These are phyloP conservation scores for Excoecaria cochinchinensis DNA, from an alignment of 345 rosid species.

Conservation along the genomic window DNA sequence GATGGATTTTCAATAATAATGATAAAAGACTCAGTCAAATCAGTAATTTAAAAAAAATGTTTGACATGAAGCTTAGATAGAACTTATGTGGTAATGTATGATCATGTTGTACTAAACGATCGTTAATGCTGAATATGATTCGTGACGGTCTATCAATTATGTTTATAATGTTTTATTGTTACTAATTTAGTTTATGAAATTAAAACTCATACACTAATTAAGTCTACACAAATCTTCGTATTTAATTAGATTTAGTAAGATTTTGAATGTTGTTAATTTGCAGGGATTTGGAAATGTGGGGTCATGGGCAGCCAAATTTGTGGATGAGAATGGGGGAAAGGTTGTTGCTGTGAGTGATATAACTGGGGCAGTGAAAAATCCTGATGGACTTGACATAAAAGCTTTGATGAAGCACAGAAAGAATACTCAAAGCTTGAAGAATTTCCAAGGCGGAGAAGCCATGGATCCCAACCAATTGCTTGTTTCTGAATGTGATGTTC, in stretches of 20 bases:
- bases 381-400: constrained; percentile 20
- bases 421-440: constrained; percentile 4
- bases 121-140: no score
- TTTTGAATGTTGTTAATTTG: background rate
- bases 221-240: no score
- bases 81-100: no score
- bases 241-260: background rate
- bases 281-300: constrained; percentile 32
- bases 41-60: no score
- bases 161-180: no score
- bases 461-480: constrained; percentile 21
- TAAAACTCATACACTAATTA: no score
- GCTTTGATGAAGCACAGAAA: constrained; percentile 18
- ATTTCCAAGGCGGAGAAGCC: constrained; percentile 14
- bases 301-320: constrained; percentile 17
- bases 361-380: constrained; percentile 23
- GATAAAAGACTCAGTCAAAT: no score
- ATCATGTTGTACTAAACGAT: no score
- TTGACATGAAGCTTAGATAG: no score
- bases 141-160: no score
- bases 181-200: no score
- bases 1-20: no score
- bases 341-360: constrained; percentile 25
- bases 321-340: constrained; percentile 20
- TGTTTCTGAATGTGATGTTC: constrained; percentile 28